Evolutionary conservation across 345 rosid genomes (phyloP).

Genomic region (Lenwebbia sp.): DNA sequence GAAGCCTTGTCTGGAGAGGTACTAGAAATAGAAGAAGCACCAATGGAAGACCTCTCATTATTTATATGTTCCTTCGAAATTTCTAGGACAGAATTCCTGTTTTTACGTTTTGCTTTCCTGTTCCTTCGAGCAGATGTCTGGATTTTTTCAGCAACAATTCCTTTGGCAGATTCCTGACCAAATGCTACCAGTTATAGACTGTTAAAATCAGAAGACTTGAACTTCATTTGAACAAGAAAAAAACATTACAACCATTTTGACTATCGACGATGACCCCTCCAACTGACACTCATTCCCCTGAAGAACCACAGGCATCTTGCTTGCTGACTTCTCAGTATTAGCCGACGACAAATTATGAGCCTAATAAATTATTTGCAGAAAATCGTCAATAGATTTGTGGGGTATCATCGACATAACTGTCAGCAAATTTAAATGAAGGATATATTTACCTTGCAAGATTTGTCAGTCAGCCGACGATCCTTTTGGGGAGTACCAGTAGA

Average conservation of each 20-base stretch:
- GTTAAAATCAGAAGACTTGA: constrained; percentile 7
- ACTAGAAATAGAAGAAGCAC: constrained; percentile 13
- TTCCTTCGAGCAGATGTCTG: constrained; percentile 41
- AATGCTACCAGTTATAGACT: constrained; percentile 34
- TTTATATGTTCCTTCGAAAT: constrained; percentile 19
- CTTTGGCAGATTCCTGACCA: constrained; percentile 61
- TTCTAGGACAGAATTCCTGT: constrained; percentile 22
- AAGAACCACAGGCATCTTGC: constrained; percentile 19
- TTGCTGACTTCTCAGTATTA: constrained; percentile 14
- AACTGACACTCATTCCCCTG: constrained; percentile 18
- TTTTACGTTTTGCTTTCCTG: constrained; percentile 56
- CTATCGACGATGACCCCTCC: constrained; percentile 14
- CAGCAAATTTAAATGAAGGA: background rate
- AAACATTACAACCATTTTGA: constrained; percentile 26
- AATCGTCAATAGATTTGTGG: background rate
- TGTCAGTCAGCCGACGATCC: constrained; percentile 11
- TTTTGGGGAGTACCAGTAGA: constrained; percentile 11
- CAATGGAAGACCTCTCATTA: constrained; percentile 17
- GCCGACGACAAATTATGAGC: background rate
- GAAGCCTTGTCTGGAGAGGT: constrained; percentile 19
- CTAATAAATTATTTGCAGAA: background rate
- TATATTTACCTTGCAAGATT: constrained; percentile 39
- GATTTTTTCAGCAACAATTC: constrained; percentile 33
- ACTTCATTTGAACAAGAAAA: constrained; percentile 11
- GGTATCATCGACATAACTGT: background rate